phyloP scores from a whole-genome alignment of 805 yeast species.

The Pichia phayaonensis region DNA sequence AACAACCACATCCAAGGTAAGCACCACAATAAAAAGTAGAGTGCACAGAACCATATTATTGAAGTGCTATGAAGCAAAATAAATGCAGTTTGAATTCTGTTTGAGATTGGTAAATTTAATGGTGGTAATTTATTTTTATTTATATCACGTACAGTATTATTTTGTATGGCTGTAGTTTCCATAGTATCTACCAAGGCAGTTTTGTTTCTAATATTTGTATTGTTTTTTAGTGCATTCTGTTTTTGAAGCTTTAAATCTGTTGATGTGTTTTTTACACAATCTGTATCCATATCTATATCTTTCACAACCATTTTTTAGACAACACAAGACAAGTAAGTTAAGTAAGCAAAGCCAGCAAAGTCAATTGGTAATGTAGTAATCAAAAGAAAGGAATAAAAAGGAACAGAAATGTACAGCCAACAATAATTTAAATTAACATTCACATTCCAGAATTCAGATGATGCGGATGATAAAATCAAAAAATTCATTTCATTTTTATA shows the following conservation, averaged over 20 bases:
- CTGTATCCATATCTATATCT: neutral
- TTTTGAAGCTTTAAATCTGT: neutral
- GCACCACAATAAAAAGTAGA: constrained; percentile 52
- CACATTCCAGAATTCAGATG: neutral
- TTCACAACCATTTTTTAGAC: neutral
- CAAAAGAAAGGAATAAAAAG: no score
- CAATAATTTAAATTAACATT: no score
- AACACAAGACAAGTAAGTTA: no score
- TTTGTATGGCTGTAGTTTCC: neutral
- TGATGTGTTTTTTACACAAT: neutral
- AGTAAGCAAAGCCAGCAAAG: neutral
- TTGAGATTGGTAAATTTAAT: constrained; percentile 17
- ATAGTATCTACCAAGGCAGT: neutral
- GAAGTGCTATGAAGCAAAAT: constrained; percentile 70
- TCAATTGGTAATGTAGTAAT: no score
- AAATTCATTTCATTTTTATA: no score
- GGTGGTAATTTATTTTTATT: neutral
- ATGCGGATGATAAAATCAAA: neutral
- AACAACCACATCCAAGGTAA: constrained; percentile 50
- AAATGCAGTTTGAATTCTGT: constrained; percentile 56
- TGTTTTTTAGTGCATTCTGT: neutral
- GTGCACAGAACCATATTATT: constrained; percentile 47
- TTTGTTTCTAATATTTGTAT: neutral
- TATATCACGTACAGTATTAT: neutral
- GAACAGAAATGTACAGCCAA: neutral